Evolutionary conservation across 371 early-diverging fungal genomes (phyloP).

Genomic region (Basidiobolus meristosporus): DNA sequence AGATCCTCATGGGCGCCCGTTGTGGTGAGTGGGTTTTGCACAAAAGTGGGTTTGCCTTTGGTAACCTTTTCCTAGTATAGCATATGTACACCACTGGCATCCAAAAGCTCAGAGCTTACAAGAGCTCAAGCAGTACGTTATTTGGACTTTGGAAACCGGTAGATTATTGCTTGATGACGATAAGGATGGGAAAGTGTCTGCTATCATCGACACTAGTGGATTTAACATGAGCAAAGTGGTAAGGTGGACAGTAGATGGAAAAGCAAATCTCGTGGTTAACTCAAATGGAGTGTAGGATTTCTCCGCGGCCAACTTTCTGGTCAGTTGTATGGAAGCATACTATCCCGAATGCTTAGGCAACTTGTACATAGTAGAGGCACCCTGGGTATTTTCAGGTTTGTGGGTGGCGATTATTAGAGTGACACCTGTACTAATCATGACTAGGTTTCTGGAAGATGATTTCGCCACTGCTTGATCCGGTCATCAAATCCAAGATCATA

Average conservation of each 20-base stretch:
- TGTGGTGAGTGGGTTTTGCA: constrained; percentile 22
- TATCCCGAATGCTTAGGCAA: constrained; percentile 81
- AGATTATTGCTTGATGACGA: constrained; percentile 46
- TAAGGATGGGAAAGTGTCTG: constrained; percentile 56
- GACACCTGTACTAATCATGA: no score
- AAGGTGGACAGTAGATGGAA: no score
- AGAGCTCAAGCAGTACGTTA: constrained; percentile 31
- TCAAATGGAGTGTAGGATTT: constrained; percentile 18
- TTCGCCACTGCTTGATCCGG: constrained; percentile 76
- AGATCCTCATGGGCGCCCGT: constrained; percentile 28
- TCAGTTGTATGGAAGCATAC: constrained; percentile 61
- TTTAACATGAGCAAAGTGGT: constrained; percentile 15
- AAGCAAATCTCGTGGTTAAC: no score
- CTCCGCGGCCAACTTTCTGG: constrained; percentile 57
- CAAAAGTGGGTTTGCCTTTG: constrained; percentile 2
- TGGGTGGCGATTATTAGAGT: no score
- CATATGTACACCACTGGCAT: constrained; percentile 32
- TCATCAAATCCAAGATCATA: constrained; percentile 68
- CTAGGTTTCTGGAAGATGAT: constrained; percentile 59
- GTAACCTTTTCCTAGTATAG: constrained; percentile 16
- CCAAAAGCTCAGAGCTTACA: constrained; percentile 31
- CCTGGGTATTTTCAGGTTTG: constrained; percentile 66
- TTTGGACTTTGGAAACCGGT: constrained; percentile 63
- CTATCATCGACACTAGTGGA: constrained; percentile 64
- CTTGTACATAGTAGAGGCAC: constrained; percentile 62